Evolutionary conservation across 768 basidiomycete genomes (phyloP).

Genomic region (Suillus weaverae): DNA sequence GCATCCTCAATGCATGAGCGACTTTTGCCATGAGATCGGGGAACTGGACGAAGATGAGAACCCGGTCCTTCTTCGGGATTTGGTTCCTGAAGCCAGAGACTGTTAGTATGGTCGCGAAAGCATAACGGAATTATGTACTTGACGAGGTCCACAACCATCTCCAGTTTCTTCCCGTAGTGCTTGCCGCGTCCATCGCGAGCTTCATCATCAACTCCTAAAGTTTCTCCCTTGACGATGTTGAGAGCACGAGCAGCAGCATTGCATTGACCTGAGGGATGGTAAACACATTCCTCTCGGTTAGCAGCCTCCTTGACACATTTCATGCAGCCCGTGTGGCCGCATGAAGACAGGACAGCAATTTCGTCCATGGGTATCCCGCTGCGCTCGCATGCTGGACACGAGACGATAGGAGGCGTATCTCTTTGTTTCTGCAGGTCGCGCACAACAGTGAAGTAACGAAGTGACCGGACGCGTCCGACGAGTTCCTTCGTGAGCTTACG

Average conservation of each 20-base stretch:
- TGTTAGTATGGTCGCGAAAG: not conserved
- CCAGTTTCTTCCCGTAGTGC: constrained; percentile 82
- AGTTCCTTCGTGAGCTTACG: constrained; percentile 85
- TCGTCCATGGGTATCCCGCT: constrained; percentile 60
- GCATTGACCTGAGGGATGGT: constrained; percentile 66
- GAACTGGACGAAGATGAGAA: constrained; percentile 96
- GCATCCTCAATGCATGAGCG: constrained; percentile 70
- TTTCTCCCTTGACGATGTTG: constrained; percentile 80
- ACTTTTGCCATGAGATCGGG: constrained; percentile 92
- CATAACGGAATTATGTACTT: constrained; percentile 47
- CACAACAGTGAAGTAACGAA: constrained; percentile 90
- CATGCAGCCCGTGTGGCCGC: constrained; percentile 86
- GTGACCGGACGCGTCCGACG: constrained; percentile 83
- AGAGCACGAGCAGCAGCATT: constrained; percentile 77
- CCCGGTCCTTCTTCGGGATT: constrained; percentile 74
- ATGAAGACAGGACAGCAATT: constrained; percentile 85
- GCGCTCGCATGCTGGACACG: constrained; percentile 63
- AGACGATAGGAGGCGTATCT: constrained; percentile 54
- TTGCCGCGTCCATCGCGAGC: constrained; percentile 69
- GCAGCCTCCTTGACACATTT: constrained; percentile 73
- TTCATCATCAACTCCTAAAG: constrained; percentile 77
- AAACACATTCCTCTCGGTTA: constrained; percentile 79
- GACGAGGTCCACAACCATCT: constrained; percentile 73
- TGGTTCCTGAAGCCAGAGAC: constrained; percentile 46
- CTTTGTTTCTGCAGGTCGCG: constrained; percentile 82